Percentiles rank a stretch among this genome's conserved stretches.
These are phyloP conservation scores for Magnusiomyces suaveolens DNA, from an alignment of 1,139 yeast species.

Conservation along the genomic window DNA sequence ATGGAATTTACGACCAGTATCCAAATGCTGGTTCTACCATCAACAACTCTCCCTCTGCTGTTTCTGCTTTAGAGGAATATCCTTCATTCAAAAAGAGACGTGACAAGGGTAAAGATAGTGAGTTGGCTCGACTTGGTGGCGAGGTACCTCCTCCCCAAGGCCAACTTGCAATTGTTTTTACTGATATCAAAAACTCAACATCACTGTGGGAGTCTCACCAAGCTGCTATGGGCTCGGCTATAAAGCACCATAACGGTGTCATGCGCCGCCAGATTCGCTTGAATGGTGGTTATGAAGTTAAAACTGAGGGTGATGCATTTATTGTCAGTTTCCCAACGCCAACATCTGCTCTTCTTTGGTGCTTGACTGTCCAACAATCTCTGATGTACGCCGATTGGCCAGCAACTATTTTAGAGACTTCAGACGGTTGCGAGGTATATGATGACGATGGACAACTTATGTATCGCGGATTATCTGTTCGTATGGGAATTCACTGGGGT, in stretches of 20 bases:
- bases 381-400: constrained; percentile 91
- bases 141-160: constrained; percentile 96
- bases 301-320: constrained; percentile 98
- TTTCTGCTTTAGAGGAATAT: constrained; percentile 34
- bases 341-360: constrained; percentile 84
- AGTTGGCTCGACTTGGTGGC: constrained; percentile 72
- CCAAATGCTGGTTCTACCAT: constrained; percentile 9
- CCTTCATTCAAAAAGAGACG: constrained; percentile 42
- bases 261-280: constrained; percentile 91
- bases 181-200: constrained; percentile 94
- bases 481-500: constrained; percentile 99
- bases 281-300: constrained; percentile 95
- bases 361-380: constrained; percentile 84
- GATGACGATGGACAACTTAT: constrained; percentile 54
- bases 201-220: constrained; percentile 89
- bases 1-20: constrained; percentile 2
- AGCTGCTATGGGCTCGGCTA: constrained; percentile 92
- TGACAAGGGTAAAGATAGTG: constrained; percentile 66
- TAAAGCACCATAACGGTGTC: constrained; percentile 81
- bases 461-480: constrained; percentile 81
- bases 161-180: constrained; percentile 86
- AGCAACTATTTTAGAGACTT: constrained; percentile 73
- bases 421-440: constrained; percentile 75
- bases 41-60: constrained; percentile 2
- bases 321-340: constrained; percentile 98